phyloP scores from a whole-genome alignment of 1,139 yeast genomes.

The Debaryomyces sp. region DNA sequence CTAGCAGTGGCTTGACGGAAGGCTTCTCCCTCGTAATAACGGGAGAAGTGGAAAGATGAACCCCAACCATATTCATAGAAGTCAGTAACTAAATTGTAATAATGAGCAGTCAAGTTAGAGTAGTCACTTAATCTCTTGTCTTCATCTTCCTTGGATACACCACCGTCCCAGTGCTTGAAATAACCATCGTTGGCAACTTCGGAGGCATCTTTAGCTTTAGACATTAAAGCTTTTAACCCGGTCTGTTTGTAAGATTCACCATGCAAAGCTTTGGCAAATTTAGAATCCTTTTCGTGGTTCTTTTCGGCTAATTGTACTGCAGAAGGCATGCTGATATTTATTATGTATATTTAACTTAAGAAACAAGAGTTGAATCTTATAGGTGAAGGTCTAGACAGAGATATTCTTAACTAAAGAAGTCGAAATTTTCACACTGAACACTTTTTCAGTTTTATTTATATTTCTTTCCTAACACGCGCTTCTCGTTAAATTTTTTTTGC shows the following conservation, averaged over 20 bases:
- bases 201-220: slow-evolving; percentile 79
- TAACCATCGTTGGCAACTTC: slow-evolving; percentile 85
- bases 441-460: slow-evolving; percentile 5
- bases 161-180: slow-evolving; percentile 95
- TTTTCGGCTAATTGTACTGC: slow-evolving; percentile 30
- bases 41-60: slow-evolving; percentile 95
- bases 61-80: slow-evolving; percentile 99
- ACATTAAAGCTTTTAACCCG: slow-evolving; percentile 76
- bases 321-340: slow-evolving; percentile 13
- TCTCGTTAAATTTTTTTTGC: neutral
- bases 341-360: neutral
- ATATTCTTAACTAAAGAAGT: neutral
- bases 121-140: slow-evolving; percentile 79
- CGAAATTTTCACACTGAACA: neutral
- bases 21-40: slow-evolving; percentile 91
- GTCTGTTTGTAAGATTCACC: slow-evolving; percentile 69
- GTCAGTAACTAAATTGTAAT: slow-evolving; percentile 95
- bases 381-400: neutral
- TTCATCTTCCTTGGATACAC: slow-evolving; percentile 77
- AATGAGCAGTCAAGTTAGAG: slow-evolving; percentile 89
- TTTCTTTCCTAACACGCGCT: slow-evolving; percentile 2
- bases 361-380: neutral
- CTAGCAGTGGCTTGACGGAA: slow-evolving; percentile 95
- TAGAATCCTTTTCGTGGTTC: slow-evolving; percentile 52
- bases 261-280: slow-evolving; percentile 84